A percentile compares a stretch with the other conserved stretches of the same genome.
Evolutionary conservation across 140 eudicot genomes (phyloP).

Genomic region (Senecio squalidus): DNA sequence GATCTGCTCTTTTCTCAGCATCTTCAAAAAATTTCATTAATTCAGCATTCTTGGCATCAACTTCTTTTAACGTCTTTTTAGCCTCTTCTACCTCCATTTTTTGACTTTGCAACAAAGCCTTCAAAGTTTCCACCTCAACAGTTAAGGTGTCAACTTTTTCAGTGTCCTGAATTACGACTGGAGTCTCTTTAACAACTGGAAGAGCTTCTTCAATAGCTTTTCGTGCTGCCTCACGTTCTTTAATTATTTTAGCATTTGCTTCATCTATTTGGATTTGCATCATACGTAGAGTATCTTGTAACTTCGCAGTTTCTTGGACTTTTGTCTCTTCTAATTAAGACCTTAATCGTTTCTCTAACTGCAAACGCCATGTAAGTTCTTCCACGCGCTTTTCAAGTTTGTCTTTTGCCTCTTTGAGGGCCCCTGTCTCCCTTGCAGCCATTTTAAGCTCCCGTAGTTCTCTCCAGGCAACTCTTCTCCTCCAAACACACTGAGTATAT

Average conservation of each 20-base stretch:
- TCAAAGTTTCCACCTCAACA: constrained; percentile 64
- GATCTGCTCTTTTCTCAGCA: constrained; percentile 61
- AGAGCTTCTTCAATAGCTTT: constrained; percentile 96
- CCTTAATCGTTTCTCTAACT: constrained; percentile 86
- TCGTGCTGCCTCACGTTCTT: constrained; percentile 83
- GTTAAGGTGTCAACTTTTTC: constrained; percentile 69
- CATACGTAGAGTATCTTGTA: constrained; percentile 69
- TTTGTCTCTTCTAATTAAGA: constrained; percentile 83
- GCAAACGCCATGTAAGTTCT: constrained; percentile 97
- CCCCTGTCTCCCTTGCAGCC: constrained; percentile 99
- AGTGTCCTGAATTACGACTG: constrained; percentile 81
- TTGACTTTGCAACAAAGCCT: constrained; percentile 52
- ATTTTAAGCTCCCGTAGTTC: constrained; percentile 90
- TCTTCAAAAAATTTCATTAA: constrained; percentile 64
- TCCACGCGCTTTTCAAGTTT: constrained; percentile 96
- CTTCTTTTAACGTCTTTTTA: constrained; percentile 50
- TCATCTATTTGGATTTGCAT: constrained; percentile 79
- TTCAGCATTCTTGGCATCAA: constrained; percentile 56
- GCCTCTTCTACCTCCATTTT: constrained; percentile 67
- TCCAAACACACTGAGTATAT: constrained; percentile 92
- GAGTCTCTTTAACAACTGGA: constrained; percentile 89
- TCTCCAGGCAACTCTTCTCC: constrained; percentile 78
- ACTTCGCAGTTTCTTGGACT: constrained; percentile 70
- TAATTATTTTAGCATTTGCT: constrained; percentile 69
- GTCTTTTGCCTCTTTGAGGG: constrained; percentile 97